Evolutionary conservation across 2,329 filamentous ascomycete species (phyloP).

Genomic region (Cercospora berteroae): DNA sequence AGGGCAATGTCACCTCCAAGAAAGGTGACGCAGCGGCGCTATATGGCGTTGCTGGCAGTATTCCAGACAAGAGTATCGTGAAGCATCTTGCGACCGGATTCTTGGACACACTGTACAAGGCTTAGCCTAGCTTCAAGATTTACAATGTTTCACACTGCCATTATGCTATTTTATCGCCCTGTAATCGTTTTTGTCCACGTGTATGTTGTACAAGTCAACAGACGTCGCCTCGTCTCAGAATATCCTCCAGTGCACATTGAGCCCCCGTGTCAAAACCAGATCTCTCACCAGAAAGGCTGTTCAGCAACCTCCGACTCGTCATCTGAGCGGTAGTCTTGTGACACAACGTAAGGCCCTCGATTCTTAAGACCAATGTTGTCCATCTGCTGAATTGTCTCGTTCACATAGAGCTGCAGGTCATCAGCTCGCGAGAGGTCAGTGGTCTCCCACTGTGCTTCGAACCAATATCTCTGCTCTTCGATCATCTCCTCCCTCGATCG

Average conservation of each 20-base stretch:
- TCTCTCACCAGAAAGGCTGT: conserved; percentile 14
- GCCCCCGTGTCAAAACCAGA: not conserved
- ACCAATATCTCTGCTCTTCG: conserved; percentile 21
- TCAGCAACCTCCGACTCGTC: conserved; percentile 6
- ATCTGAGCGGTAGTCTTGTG: conserved; percentile 3
- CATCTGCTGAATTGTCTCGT: conserved; percentile 19
- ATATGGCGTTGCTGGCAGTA: conserved; percentile 89
- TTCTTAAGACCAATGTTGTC: conserved; percentile 23
- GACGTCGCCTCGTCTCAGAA: not conserved
- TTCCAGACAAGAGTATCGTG: conserved; percentile 95
- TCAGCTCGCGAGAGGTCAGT: conserved; percentile 17
- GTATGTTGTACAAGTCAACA: not conserved
- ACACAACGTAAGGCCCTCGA: conserved; percentile 10
- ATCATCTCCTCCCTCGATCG: conserved; percentile 18
- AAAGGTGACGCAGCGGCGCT: conserved; percentile 80
- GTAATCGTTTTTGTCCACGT: not conserved
- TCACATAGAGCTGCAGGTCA: conserved; percentile 16
- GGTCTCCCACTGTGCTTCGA: conserved; percentile 23
- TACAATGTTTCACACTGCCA: not conserved
- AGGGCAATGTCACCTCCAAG: conserved; percentile 65
- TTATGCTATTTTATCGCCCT: not conserved
- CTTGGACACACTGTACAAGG: conserved; percentile 67
- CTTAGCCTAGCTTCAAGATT: conserved; percentile 8
- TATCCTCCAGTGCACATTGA: not conserved
- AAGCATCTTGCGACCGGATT: conserved; percentile 88